Evolutionary conservation across 306 rosid species (phyloP), one percentile per base, ranked within the genome.

Genomic region (Fragaria vesca): DNA sequence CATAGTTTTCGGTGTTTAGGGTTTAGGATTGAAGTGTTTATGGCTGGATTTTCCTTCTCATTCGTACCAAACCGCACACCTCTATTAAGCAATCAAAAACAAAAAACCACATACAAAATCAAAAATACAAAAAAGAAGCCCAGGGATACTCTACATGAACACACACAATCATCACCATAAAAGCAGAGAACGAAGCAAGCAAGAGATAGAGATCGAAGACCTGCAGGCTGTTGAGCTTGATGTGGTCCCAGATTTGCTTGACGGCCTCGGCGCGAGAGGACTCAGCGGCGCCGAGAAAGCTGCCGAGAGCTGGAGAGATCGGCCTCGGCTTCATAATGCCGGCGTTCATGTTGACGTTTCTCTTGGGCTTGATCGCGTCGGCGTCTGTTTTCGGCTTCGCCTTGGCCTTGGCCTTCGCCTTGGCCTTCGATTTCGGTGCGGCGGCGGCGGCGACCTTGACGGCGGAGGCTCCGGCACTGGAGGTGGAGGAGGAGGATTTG

Each of bases 191-290:
- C 0, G 30, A 8, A 67, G 11, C 12, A 15, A 12, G 1, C 7
- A 38, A 8, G 30, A 43, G 20, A 38, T 20, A 30, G 42, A 47
- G 24, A 40, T 5, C 36, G 30, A 3, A 3, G 48, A 87, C 90
- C 86, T 87, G 88, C 26, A 81, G 90, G 26, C 79, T 75, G 52
- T 84, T 83, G 66, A 74, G 80, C 85, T 84, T 87, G 83, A 87
- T 75, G 78, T 87, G 76, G 63, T 81, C 80, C 90, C 88, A 87
- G 75, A 87, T 74, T 75, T 80, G 81, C 86, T 82, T 87, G 73
- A 87, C 86, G 52, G 86, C 88, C 8, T 76, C 52, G 34, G 83
- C 65, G 21, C 90, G 85, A 48, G 88, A 82, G 40, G 79, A 63
- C 80, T 87, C 83, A 5, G 81, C 13, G 48, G 48, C 79, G 52